These are phyloP conservation scores for Arthrinium phaeospermum DNA, from an alignment of 2,329 filamentous ascomycete species.

Conservation along the genomic window DNA sequence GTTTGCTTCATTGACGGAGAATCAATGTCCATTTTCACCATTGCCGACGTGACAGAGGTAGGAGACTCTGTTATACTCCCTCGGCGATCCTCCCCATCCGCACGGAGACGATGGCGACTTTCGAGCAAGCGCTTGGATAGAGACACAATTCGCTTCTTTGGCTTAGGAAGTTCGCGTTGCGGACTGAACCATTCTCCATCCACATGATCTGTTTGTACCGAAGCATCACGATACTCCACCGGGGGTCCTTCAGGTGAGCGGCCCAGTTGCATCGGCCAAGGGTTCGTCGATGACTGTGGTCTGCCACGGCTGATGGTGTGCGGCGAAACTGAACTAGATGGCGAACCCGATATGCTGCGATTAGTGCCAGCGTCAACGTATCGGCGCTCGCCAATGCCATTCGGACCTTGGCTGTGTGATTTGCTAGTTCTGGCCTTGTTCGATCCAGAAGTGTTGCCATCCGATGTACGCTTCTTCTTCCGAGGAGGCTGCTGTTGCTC, in stretches of 20 bases:
- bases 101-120: slow-evolving; percentile 50
- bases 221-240: slow-evolving; percentile 55
- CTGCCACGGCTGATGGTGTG: slow-evolving; percentile 36
- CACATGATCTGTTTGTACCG: slow-evolving; percentile 61
- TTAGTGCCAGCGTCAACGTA: slow-evolving; percentile 62
- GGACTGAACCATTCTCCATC: slow-evolving; percentile 59
- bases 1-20: slow-evolving; percentile 42
- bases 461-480: slow-evolving; percentile 66
- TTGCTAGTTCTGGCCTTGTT: slow-evolving; percentile 46
- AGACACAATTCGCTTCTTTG: slow-evolving; percentile 57
- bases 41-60: slow-evolving; percentile 36
- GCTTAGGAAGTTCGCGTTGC: slow-evolving; percentile 40
- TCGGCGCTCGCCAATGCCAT: slow-evolving; percentile 43
- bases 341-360: slow-evolving; percentile 60
- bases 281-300: slow-evolving; percentile 1
- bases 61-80: slow-evolving; percentile 35
- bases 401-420: slow-evolving; percentile 18
- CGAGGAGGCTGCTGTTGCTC: slow-evolving; percentile 59
- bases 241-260: slow-evolving; percentile 46
- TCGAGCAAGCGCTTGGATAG: slow-evolving; percentile 59
- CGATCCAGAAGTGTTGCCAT: slow-evolving; percentile 48
- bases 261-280: slow-evolving; percentile 38
- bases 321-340: slow-evolving; percentile 49
- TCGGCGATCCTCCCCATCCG: slow-evolving; percentile 46
- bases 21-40: slow-evolving; percentile 48